phyloP scores from a whole-genome alignment of 768 basidiomycete species.

The Lactifluus hygrophoroides region DNA sequence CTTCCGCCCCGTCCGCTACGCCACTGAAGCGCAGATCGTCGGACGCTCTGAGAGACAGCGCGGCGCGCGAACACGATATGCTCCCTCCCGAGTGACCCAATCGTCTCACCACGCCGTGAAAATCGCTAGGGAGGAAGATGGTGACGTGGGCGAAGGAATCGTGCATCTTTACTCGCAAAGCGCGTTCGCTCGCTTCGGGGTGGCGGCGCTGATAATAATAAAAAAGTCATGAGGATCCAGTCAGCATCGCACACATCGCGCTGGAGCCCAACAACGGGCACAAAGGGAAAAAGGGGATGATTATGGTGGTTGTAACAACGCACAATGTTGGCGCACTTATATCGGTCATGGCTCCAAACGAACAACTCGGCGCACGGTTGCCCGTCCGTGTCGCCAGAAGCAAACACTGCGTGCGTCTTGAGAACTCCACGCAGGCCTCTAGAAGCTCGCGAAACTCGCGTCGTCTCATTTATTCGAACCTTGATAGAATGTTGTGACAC shows the following conservation, averaged over 20 bases:
- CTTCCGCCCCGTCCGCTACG: neutral
- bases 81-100: conserved; percentile 13
- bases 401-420: neutral
- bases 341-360: neutral
- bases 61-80: conserved; percentile 9
- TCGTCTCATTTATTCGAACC: neutral
- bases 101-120: conserved; percentile 12
- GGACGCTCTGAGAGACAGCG: conserved; percentile 3
- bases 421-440: neutral
- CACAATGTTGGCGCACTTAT: conserved; percentile 7
- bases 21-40: conserved; percentile 5
- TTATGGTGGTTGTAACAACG: too few relatives aligned
- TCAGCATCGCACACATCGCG: too few relatives aligned
- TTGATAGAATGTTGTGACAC: neutral
- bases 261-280: neutral
- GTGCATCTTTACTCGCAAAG: conserved; percentile 9
- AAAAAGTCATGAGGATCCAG: too few relatives aligned
- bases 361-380: neutral
- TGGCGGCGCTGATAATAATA: too few relatives aligned
- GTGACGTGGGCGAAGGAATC: conserved; percentile 5
- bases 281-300: too few relatives aligned
- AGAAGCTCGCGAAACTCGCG: neutral
- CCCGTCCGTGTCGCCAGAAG: neutral
- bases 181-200: neutral
- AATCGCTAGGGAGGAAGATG: conserved; percentile 6